These are phyloP conservation scores for Ganoderma lucidum DNA, from an alignment of 1,284 basidiomycete genomes.

Conservation along the genomic window DNA sequence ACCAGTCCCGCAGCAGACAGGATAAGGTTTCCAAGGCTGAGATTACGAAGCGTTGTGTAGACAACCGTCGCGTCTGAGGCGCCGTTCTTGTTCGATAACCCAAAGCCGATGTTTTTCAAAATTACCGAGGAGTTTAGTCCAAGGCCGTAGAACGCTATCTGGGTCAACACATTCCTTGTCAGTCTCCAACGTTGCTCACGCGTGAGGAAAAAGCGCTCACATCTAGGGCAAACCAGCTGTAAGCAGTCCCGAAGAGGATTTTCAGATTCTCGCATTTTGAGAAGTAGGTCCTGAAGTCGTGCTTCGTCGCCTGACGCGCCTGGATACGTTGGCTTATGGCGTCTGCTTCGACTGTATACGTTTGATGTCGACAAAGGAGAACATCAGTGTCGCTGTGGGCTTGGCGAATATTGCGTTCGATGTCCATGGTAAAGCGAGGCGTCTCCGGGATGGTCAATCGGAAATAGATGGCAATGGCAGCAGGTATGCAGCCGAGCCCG, in stretches of 20 bases:
- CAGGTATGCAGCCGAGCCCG: slow-evolving; percentile 76
- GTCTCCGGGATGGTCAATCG: slow-evolving; percentile 83
- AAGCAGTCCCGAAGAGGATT: slow-evolving; percentile 67
- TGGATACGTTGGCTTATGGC: slow-evolving; percentile 63
- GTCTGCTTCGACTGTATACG: slow-evolving; percentile 62
- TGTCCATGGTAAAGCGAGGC: slow-evolving; percentile 90
- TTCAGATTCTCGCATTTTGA: slow-evolving; percentile 71
- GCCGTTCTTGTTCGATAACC: slow-evolving; percentile 43
- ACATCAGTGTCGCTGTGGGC: slow-evolving; percentile 73
- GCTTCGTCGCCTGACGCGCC: slow-evolving; percentile 68
- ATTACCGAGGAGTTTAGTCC: slow-evolving; percentile 82
- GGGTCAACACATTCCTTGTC: slow-evolving; percentile 30
- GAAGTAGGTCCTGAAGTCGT: slow-evolving; percentile 73
- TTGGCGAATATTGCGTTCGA: slow-evolving; percentile 84
- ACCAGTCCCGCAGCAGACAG: slow-evolving; percentile 76
- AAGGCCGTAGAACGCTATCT: slow-evolving; percentile 88
- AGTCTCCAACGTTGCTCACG: slow-evolving; percentile 15
- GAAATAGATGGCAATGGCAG: slow-evolving; percentile 75
- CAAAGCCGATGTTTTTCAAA: slow-evolving; percentile 64
- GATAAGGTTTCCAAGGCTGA: slow-evolving; percentile 72
- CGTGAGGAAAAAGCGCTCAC: slow-evolving; percentile 45
- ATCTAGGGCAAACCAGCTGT: slow-evolving; percentile 84
- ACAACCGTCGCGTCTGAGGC: slow-evolving; percentile 48
- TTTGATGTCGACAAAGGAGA: slow-evolving; percentile 62
- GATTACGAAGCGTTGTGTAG: slow-evolving; percentile 60